phyloP scores from a whole-genome alignment of 139 green algal species.

The Chlorella sp. region DNA sequence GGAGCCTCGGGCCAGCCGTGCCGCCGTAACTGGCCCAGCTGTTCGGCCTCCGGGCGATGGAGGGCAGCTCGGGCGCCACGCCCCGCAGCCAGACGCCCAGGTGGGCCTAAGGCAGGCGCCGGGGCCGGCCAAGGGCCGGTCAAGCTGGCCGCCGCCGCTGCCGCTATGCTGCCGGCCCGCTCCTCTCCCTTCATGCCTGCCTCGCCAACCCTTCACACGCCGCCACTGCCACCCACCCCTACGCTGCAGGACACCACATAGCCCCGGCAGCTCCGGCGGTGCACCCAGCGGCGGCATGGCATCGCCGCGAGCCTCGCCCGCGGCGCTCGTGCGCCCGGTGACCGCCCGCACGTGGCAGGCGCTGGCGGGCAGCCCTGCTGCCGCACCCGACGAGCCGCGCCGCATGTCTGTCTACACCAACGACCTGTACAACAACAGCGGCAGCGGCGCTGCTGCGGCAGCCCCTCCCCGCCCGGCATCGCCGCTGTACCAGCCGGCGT shows the following conservation, averaged over 20 bases:
- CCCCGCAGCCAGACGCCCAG: no score
- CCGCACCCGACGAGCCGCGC: not conserved
- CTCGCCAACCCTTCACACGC: not conserved
- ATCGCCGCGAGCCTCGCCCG: not conserved
- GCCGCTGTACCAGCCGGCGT: constrained; percentile 13
- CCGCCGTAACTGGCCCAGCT: no score
- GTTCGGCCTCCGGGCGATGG: no score
- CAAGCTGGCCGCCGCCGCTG: no score
- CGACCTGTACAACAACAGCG: constrained; percentile 13
- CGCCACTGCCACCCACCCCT: no score
- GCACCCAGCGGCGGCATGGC: not conserved
- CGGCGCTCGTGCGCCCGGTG: not conserved
- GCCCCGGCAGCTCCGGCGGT: not conserved
- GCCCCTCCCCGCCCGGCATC: not conserved
- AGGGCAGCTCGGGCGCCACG: no score
- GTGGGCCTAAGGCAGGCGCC: no score
- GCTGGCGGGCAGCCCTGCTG: not conserved
- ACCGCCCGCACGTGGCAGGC: constrained; percentile 41
- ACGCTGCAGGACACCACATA: not conserved
- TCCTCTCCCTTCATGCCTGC: not conserved
- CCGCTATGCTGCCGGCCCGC: not conserved
- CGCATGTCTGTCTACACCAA: constrained; percentile 32
- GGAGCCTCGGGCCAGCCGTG: no score
- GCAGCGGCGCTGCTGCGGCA: not conserved
- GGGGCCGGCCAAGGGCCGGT: no score